A percentile compares a stretch with the other conserved stretches of the same genome.
phyloP scores from a whole-genome alignment of 75 land plant genomes.

The Pseudotsuga menziesii region DNA sequence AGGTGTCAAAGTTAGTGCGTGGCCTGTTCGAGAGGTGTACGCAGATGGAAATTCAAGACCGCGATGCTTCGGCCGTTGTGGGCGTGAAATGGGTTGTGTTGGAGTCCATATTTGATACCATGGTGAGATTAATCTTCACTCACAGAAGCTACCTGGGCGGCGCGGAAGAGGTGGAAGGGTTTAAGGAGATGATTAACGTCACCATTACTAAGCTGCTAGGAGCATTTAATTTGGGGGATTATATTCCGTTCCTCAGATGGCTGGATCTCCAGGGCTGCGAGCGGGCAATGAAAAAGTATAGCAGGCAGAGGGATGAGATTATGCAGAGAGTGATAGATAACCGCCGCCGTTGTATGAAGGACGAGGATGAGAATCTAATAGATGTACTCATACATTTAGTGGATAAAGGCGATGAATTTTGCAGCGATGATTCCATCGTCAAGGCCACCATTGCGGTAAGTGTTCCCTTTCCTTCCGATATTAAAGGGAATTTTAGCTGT shows the following conservation, averaged over 20 bases:
- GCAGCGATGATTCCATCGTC: neutral
- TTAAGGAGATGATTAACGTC: conserved; percentile 19
- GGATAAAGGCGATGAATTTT: neutral
- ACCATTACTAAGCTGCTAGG: neutral
- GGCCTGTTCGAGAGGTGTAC: neutral
- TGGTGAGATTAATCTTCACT: conserved; percentile 22
- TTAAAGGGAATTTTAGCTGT: no score
- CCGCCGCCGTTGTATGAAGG: neutral
- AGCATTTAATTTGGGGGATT: conserved; percentile 17
- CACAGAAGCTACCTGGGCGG: conserved; percentile 14
- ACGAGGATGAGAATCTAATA: no score
- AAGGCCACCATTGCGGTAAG: neutral
- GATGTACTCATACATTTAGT: neutral
- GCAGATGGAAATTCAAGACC: neutral
- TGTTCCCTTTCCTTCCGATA: neutral
- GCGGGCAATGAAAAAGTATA: neutral
- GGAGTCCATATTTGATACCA: conserved; percentile 18
- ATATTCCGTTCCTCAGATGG: conserved; percentile 16
- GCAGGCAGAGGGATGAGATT: neutral
- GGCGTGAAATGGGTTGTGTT: conserved; percentile 18
- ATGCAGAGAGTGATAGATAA: conserved; percentile 4
- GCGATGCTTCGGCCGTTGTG: neutral
- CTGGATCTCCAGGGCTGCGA: conserved; percentile 14
- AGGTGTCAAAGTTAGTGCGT: conserved; percentile 11
- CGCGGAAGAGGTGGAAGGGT: conserved; percentile 4